phyloP scores from a whole-genome alignment of 2,329 filamentous ascomycete species.

The Aspergillus hiratsukae region DNA sequence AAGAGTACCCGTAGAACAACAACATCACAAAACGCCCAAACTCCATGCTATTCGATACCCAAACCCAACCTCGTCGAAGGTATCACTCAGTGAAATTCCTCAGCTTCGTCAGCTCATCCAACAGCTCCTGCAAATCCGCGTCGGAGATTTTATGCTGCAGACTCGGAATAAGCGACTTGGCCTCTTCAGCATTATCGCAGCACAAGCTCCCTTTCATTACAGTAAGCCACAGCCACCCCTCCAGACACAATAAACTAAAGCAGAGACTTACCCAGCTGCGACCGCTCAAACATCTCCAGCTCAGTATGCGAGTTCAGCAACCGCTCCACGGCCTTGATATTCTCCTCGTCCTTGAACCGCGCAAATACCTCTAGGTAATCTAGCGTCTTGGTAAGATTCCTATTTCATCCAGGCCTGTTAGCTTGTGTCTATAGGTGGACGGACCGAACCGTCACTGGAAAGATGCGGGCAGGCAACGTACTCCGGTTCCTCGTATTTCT shows the following conservation, averaged over 20 bases:
- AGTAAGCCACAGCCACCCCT: background rate
- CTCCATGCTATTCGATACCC: conserved; percentile 21
- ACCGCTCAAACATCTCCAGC: conserved; percentile 87
- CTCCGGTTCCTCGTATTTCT: conserved; percentile 81
- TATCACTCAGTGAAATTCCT: conserved; percentile 44
- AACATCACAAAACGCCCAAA: conserved; percentile 14
- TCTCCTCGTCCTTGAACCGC: conserved; percentile 91
- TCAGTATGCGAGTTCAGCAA: conserved; percentile 71
- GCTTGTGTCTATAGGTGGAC: background rate
- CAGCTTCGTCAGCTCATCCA: conserved; percentile 88
- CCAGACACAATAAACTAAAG: background rate
- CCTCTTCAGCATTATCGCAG: conserved; percentile 89
- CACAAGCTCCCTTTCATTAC: conserved; percentile 69
- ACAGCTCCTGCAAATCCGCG: conserved; percentile 77
- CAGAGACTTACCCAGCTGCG: conserved; percentile 68
- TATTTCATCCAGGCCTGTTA: conserved; percentile 9
- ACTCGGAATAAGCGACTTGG: conserved; percentile 90
- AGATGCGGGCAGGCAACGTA: conserved; percentile 36
- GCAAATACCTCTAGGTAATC: conserved; percentile 94
- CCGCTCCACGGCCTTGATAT: conserved; percentile 88
- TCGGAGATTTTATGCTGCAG: conserved; percentile 86
- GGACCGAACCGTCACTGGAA: background rate
- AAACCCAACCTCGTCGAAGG: conserved; percentile 1
- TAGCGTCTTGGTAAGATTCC: conserved; percentile 76
- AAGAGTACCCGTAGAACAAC: background rate